Percentiles rank a stretch among this genome's conserved stretches.
Conservation (phyloP, 768 basidiomycete genomes). For the Rhizopogon sp. region DNA sequence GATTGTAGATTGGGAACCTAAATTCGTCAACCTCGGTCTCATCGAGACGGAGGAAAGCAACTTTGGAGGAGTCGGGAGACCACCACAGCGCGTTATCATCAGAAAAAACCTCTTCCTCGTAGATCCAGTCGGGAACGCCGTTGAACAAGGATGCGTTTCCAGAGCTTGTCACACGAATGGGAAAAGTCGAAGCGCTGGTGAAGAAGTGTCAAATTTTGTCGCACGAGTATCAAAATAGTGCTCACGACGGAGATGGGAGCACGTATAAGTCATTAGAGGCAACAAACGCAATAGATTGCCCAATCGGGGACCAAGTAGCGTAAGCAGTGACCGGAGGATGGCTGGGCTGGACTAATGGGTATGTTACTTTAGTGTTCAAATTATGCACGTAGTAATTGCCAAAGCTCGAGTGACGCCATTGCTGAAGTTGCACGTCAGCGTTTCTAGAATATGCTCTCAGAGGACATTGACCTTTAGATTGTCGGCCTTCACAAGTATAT, state of each 20-base stretch:
- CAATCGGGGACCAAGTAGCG: slow-evolving; percentile 83
- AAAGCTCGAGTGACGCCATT: slow-evolving; percentile 92
- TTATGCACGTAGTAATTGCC: slow-evolving; percentile 94
- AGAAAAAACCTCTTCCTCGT: slow-evolving; percentile 87
- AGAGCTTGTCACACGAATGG: slow-evolving; percentile 74
- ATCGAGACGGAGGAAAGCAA: slow-evolving; percentile 86
- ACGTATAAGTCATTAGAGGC: slow-evolving; percentile 86
- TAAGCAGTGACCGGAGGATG: slow-evolving; percentile 70
- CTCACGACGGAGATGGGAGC: slow-evolving; percentile 61
- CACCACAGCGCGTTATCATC: slow-evolving; percentile 82
- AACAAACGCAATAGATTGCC: slow-evolving; percentile 83
- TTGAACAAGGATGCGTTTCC: slow-evolving; percentile 87
- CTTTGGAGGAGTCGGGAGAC: slow-evolving; percentile 54
- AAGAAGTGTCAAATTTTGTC: not conserved
- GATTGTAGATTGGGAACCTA: slow-evolving; percentile 89
- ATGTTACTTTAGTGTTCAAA: slow-evolving; percentile 61
- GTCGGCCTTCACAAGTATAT: slow-evolving; percentile 77
- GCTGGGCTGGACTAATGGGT: slow-evolving; percentile 64
- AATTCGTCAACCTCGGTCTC: slow-evolving; percentile 87
- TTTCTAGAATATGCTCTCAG: not conserved
- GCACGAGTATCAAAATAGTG: not conserved
- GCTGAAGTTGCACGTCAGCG: slow-evolving; percentile 37
- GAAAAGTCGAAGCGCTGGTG: slow-evolving; percentile 30
- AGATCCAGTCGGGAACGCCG: slow-evolving; percentile 97
- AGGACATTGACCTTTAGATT: slow-evolving; percentile 53